Base-by-base conservation (phyloP, 2,329 filamentous ascomycete genomes). In the Xenosphaeropsis pyriputrescens region DNA sequence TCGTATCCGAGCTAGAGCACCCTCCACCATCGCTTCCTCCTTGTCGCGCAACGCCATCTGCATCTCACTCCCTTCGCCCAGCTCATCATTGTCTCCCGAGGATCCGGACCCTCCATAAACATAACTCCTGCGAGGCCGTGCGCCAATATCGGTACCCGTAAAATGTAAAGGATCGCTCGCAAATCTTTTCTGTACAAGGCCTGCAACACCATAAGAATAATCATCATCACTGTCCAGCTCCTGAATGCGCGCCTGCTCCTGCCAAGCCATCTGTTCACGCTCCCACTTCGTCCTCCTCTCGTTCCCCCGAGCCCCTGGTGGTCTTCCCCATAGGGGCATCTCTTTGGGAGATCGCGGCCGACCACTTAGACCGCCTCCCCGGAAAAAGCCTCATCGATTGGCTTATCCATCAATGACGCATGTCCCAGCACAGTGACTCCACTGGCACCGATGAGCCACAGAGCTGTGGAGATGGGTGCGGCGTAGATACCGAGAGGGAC, bases 351-450 rank as follows among this genome's bases (percentile, higher is more conserved):
- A 81, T 91, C 82, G 91, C 91, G 89, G 89, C 85, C 89, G 91
- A 96, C 88, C 88, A 93, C 74, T 79, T 96, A 98, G 83, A 98
- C 91, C 88, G 91, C 89, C 89, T 98, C 91, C 88, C 93, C 91
- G 73, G 89, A 95, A 95, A 98, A 98, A 95, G 88, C 88, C 88
- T 93, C 89, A 79, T 96, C 91, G 70, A 96, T 94, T 42, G 89
- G 89, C 75, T 94, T 95, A 61, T 96, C 89, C 81, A 96, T 79
- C 58, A 96, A 76, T 46, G 86, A 73, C 50, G 91, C 91, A 66
- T 98, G 91, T 63, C 91, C 91, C 49, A 96, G 68, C 50, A 96
- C 93, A 58, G 79, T 84, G 58, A 95, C 85, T 59, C 85, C 88
- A 50, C 83, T 89, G 52, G 91, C 91, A 58, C 91, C 91, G 56